phyloP scores from a whole-genome alignment of 805 yeast species.

The Millerozyma miso region DNA sequence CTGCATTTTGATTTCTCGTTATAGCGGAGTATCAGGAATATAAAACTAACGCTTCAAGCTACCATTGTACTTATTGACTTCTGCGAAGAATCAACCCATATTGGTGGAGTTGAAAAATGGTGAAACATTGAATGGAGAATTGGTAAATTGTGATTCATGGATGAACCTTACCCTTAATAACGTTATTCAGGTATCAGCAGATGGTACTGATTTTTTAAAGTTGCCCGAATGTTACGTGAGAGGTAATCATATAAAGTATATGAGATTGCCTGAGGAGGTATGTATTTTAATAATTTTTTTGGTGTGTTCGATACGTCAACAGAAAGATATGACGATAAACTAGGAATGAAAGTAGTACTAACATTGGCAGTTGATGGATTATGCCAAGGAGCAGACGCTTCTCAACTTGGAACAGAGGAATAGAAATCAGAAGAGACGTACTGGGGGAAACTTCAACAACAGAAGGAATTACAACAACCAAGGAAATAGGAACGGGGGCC shows the following conservation, averaged over 20 bases:
- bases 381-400: slow-evolving; percentile 62
- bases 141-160: slow-evolving; percentile 87
- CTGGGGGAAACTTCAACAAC: slow-evolving; percentile 21
- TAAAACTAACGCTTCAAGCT: slow-evolving; percentile 43
- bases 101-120: slow-evolving; percentile 90
- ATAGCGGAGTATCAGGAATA: not conserved
- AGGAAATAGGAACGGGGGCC: slow-evolving; percentile 14
- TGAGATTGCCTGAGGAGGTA: slow-evolving; percentile 65
- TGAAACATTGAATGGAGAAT: slow-evolving; percentile 78
- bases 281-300: slow-evolving; percentile 8
- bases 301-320: too few species aligned
- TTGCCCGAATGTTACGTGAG: slow-evolving; percentile 74
- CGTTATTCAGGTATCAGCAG: slow-evolving; percentile 62
- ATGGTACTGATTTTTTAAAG: slow-evolving; percentile 59
- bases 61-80: slow-evolving; percentile 85
- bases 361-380: slow-evolving; percentile 51
- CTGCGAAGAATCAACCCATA: slow-evolving; percentile 85
- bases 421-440: slow-evolving; percentile 42
- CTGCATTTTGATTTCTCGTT: not conserved
- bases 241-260: slow-evolving; percentile 78
- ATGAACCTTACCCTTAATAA: slow-evolving; percentile 87
- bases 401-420: slow-evolving; percentile 48
- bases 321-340: not conserved
- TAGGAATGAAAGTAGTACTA: not conserved
- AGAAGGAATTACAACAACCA: slow-evolving; percentile 21